These are phyloP conservation scores for Pythium plurisporium DNA, from an alignment of 352 stramenopile genomes.

Conservation along the genomic window DNA sequence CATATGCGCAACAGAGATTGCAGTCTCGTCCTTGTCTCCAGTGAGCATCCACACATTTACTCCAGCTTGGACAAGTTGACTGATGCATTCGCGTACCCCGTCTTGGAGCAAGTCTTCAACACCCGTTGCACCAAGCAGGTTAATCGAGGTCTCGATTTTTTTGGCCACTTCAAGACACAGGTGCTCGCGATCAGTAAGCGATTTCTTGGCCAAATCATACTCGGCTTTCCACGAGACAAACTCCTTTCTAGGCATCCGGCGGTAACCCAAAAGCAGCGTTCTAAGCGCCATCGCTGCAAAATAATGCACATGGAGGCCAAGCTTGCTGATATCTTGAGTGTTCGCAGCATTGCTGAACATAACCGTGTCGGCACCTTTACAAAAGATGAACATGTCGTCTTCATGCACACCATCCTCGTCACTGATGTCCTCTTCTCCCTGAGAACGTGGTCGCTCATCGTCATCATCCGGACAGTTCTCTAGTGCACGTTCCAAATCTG, in stretches of 20 bases:
- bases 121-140: constrained; percentile 93
- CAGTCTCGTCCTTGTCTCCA: constrained; percentile 98
- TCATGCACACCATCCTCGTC: constrained; percentile 23
- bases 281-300: constrained; percentile 86
- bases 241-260: constrained; percentile 50
- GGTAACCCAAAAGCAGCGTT: constrained; percentile 81
- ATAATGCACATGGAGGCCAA: constrained; percentile 79
- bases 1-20: constrained; percentile 97
- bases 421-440: constrained; percentile 19
- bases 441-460: constrained; percentile 1
- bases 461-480: constrained; percentile 2
- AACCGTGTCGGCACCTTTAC: constrained; percentile 86
- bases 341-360: constrained; percentile 82
- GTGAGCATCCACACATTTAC: constrained; percentile 99
- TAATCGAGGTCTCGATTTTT: constrained; percentile 77
- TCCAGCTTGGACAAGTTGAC: constrained; percentile 91
- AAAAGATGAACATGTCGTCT: constrained; percentile 73
- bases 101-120: constrained; percentile 98
- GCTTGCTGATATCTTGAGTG: constrained; percentile 67
- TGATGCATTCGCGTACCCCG: constrained; percentile 94
- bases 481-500: constrained; percentile 30
- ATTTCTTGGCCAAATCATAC: constrained; percentile 67
- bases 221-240: constrained; percentile 70
- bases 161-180: constrained; percentile 64
- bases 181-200: constrained; percentile 54